phyloP scores from a whole-genome alignment of 176 grass and related monocot species.

The Ensete glaucum region DNA sequence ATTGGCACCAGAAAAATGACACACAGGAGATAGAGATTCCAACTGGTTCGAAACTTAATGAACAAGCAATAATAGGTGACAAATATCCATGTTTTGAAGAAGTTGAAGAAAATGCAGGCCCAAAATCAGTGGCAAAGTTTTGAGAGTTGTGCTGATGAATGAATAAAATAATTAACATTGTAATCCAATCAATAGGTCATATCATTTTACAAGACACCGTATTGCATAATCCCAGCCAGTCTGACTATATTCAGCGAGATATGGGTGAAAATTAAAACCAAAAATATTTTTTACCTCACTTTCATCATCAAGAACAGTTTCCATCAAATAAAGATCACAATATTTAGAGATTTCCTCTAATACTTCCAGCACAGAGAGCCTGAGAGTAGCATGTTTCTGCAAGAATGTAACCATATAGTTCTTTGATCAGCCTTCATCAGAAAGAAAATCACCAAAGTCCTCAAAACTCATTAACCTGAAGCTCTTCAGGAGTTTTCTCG shows the following conservation, averaged over 20 bases:
- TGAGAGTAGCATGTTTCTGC: constrained; percentile 70
- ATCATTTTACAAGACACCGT: not conserved
- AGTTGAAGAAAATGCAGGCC: not conserved
- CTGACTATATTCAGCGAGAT: too few species aligned
- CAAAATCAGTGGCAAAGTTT: not conserved
- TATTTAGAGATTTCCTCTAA: constrained; percentile 52
- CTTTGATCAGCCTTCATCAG: constrained; percentile 13
- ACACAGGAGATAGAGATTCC: too few species aligned
- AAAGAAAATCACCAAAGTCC: constrained; percentile 1
- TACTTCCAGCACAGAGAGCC: constrained; percentile 49
- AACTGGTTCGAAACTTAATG: too few species aligned
- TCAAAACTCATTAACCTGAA: constrained; percentile 50
- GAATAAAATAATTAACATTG: not conserved
- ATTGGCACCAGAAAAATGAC: too few species aligned
- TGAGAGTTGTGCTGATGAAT: not conserved
- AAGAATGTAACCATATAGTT: constrained; percentile 14
- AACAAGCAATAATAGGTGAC: too few species aligned
- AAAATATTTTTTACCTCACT: constrained; percentile 42
- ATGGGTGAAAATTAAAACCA: too few species aligned
- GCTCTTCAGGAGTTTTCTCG: constrained; percentile 67
- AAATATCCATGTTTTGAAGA: not conserved
- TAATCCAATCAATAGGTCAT: not conserved
- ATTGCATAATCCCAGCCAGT: not conserved
- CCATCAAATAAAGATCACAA: constrained; percentile 91
- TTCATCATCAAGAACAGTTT: constrained; percentile 79